phyloP scores from a whole-genome alignment of 257 asterid genomes.

The Henckelia pumila region DNA sequence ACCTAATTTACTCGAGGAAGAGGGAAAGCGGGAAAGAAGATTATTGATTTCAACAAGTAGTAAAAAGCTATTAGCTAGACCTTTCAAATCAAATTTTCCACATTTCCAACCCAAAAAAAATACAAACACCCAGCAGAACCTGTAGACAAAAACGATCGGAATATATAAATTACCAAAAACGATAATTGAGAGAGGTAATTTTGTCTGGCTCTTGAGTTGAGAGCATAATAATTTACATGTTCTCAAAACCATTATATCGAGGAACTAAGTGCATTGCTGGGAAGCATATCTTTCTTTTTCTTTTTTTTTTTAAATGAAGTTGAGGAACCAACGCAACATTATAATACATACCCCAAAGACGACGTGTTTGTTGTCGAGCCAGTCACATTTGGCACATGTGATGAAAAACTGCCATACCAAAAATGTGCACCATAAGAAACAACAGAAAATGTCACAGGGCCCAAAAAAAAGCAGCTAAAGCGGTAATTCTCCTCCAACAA shows the following conservation, averaged over 20 bases:
- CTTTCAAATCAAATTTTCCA: background rate
- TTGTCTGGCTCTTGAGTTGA: background rate
- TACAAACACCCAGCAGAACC: background rate
- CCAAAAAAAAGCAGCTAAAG: background rate
- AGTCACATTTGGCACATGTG: conserved; percentile 90
- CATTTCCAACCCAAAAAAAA: too few relatives aligned
- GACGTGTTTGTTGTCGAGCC: conserved; percentile 97
- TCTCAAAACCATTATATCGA: background rate
- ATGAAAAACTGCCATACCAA: conserved; percentile 68
- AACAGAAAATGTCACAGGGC: background rate
- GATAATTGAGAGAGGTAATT: background rate
- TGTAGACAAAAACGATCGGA: background rate
- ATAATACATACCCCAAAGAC: conserved; percentile 84
- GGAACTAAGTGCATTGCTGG: background rate
- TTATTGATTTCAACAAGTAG: background rate
- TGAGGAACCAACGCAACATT: background rate
- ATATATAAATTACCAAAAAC: too few relatives aligned
- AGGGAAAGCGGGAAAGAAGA: background rate
- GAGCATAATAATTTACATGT: background rate
- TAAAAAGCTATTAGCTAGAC: background rate
- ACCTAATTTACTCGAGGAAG: background rate
- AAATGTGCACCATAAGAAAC: conserved; percentile 3
- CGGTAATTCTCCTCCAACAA: background rate
- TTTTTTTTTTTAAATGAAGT: background rate
- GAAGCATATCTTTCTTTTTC: too few relatives aligned